These are phyloP conservation scores for Penicillium crustosum DNA, from an alignment of 2,329 filamentous ascomycete species.

Conservation along the genomic window DNA sequence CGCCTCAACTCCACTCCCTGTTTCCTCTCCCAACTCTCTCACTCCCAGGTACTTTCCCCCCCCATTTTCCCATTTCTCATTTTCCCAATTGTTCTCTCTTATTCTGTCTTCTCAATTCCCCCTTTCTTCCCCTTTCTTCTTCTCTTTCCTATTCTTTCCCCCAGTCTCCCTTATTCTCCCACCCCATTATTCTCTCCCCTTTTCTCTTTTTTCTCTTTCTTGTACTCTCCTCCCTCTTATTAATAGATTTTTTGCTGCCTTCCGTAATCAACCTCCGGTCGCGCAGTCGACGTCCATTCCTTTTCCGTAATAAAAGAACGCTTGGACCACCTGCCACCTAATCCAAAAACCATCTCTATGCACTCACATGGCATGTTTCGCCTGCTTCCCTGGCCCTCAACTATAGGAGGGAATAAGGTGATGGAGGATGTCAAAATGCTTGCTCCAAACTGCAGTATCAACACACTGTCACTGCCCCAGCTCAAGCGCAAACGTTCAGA, in stretches of 20 bases:
- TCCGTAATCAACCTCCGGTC: constrained; percentile 23
- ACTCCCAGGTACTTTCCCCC: background rate
- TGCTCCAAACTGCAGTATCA: constrained; percentile 36
- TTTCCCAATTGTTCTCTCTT: background rate
- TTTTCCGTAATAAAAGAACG: constrained; percentile 19
- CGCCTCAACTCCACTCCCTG: constrained; percentile 4
- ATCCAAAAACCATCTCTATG: constrained; percentile 17
- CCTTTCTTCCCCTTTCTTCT: constrained; percentile 7
- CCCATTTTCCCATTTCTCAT: background rate
- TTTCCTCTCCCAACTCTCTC: background rate
- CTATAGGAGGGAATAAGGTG: constrained; percentile 48
- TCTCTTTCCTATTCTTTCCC: constrained; percentile 8
- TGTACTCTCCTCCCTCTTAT: constrained; percentile 12
- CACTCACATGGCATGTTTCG: constrained; percentile 52
- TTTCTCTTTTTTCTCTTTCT: constrained; percentile 9
- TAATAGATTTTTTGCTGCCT: constrained; percentile 14
- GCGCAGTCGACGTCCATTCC: constrained; percentile 26
- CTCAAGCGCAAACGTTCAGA: constrained; percentile 61
- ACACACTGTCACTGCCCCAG: constrained; percentile 41
- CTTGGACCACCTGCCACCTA: constrained; percentile 19
- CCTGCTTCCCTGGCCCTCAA: constrained; percentile 48
- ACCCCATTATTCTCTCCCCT: background rate
- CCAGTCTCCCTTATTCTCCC: constrained; percentile 9
- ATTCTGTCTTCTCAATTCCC: background rate
- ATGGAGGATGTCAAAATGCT: constrained; percentile 48